Conservation (phyloP, 148 eudicot genomes). For the Fallopia convolvulus region DNA sequence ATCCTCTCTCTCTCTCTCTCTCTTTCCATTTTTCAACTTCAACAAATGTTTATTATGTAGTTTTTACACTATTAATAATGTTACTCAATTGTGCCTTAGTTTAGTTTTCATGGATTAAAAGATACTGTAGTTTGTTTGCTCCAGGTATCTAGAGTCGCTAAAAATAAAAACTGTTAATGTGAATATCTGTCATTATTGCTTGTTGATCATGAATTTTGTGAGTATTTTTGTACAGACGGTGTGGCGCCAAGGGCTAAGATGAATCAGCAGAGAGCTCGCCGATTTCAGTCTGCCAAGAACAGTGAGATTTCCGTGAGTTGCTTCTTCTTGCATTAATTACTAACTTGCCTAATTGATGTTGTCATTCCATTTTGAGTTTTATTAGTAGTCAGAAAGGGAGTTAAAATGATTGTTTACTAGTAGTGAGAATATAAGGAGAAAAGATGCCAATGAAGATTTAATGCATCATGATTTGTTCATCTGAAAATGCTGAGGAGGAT, state of each 20-base stretch:
- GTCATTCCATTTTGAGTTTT: not conserved
- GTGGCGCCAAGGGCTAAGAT: slow-evolving; percentile 50
- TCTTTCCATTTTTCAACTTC: not conserved
- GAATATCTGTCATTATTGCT: not conserved
- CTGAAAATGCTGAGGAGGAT: not conserved
- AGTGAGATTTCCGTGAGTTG: slow-evolving; percentile 23
- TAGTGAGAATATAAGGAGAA: not conserved
- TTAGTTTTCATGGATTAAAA: too few species aligned
- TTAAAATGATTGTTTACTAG: not conserved
- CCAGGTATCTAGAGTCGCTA: too few species aligned
- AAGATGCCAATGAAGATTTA: not conserved
- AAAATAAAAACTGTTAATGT: not conserved
- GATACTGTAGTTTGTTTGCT: too few species aligned
- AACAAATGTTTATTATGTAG: not conserved
- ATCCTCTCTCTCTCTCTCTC: not conserved
- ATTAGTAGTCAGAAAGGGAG: too few species aligned
- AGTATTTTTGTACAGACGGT: slow-evolving; percentile 26
- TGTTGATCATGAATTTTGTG: not conserved
- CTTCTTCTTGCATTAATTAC: not conserved
- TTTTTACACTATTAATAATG: too few species aligned
- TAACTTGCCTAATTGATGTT: not conserved
- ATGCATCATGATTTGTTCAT: not conserved
- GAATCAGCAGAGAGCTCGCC: slow-evolving; percentile 43
- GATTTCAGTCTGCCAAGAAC: slow-evolving; percentile 27
- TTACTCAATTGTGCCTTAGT: too few species aligned